phyloP scores from a whole-genome alignment of 176 grass and related monocot species.

The Eleusine coracana region DNA sequence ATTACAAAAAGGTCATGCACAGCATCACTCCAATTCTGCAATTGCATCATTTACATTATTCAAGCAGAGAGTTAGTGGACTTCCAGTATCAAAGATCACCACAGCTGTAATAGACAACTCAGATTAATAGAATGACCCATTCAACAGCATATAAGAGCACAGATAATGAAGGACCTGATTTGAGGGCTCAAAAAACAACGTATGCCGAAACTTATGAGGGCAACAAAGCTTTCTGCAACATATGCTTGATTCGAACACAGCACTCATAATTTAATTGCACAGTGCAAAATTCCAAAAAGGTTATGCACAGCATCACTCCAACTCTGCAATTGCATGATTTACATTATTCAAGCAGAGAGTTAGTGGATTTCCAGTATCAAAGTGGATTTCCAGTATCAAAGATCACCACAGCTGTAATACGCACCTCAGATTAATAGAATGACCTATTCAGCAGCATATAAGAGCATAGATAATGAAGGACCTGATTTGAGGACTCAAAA shows the following conservation, averaged over 20 bases:
- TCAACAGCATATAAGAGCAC: not conserved
- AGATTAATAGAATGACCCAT: not conserved
- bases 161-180: not conserved
- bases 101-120: not conserved
- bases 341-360: slow-evolving; percentile 48
- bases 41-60: slow-evolving; percentile 42
- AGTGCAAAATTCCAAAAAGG: not conserved
- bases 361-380: not conserved
- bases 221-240: not conserved
- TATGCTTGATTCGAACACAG: not conserved
- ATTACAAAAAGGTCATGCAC: not conserved
- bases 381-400: not conserved
- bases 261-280: not conserved
- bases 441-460: not conserved
- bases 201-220: not conserved
- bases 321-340: not conserved
- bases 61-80: slow-evolving; percentile 12
- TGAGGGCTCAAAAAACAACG: not conserved
- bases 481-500: not conserved
- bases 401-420: not conserved
- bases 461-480: not conserved
- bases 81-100: slow-evolving; percentile 10
- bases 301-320: not conserved
- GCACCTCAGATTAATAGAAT: not conserved
- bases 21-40: slow-evolving; percentile 1